Conservation (phyloP, 2,329 filamentous ascomycete genomes). For the Aspergillus flavus region DNA sequence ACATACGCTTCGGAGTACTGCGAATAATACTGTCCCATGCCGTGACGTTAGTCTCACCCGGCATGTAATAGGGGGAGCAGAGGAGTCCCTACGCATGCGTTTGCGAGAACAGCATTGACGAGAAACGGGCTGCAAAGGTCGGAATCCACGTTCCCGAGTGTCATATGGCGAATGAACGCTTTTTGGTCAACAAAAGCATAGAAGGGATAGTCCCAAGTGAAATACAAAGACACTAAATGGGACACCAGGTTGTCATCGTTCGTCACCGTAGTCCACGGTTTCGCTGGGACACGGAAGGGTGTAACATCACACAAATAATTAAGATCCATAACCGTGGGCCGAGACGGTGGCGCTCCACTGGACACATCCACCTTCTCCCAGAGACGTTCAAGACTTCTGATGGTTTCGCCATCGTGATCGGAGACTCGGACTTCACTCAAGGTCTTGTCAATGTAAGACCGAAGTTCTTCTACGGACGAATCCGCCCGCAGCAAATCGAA, state of each 20-base stretch:
- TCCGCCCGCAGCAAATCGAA: background rate
- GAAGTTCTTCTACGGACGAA: background rate
- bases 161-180: constrained; percentile 62
- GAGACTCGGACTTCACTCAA: background rate
- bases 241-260: constrained; percentile 72
- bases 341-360: background rate
- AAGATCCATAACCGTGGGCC: background rate
- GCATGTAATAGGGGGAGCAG: too few species aligned
- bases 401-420: background rate
- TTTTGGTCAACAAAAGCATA: constrained; percentile 78
- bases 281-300: constrained; percentile 25
- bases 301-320: background rate
- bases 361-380: background rate
- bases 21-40: constrained; percentile 23
- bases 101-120: constrained; percentile 81
- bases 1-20: constrained; percentile 33
- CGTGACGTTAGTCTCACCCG: background rate
- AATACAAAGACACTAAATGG: constrained; percentile 88
- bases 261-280: constrained; percentile 77
- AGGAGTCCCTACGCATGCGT: constrained; percentile 28
- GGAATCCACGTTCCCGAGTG: constrained; percentile 46
- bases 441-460: background rate
- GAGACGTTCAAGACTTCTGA: background rate
- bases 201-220: constrained; percentile 92
- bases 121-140: constrained; percentile 79